Conservation (phyloP, 2,329 filamentous ascomycete genomes). For the Talaromyces sp. region DNA sequence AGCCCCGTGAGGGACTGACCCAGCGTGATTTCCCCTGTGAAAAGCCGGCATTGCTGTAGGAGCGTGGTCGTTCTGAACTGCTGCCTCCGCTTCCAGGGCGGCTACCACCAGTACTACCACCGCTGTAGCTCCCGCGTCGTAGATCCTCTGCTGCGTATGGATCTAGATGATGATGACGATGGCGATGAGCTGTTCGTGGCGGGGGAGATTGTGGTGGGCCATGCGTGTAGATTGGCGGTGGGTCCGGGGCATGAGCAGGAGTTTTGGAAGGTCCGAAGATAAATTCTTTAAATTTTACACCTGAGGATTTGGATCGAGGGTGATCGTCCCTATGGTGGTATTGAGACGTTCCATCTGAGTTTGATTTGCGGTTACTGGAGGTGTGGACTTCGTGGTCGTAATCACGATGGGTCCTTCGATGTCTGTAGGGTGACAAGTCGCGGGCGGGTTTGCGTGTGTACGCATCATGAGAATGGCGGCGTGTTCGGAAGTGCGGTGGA, state of each 20-base stretch:
- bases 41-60: conserved; percentile 23
- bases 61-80: conserved; percentile 26
- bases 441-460: conserved; percentile 33
- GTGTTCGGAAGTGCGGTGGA: conserved; percentile 23
- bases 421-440: conserved; percentile 29
- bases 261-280: conserved; percentile 24
- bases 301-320: conserved; percentile 18
- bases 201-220: conserved; percentile 9
- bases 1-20: conserved; percentile 21
- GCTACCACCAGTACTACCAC: conserved; percentile 18
- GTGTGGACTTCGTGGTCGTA: conserved; percentile 12
- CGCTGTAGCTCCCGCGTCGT: conserved; percentile 30
- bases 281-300: conserved; percentile 29
- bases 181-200: conserved; percentile 19
- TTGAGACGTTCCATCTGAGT: conserved; percentile 13
- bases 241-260: conserved; percentile 16
- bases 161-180: conserved; percentile 29
- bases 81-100: conserved; percentile 28
- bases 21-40: conserved; percentile 15
- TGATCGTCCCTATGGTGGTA: conserved; percentile 11
- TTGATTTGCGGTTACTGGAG: conserved; percentile 12
- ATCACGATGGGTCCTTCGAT: conserved; percentile 7
- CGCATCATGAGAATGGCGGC: conserved; percentile 43
- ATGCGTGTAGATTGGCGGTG: conserved; percentile 17
- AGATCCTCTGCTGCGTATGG: conserved; percentile 25